These are phyloP conservation scores for Podospora fimiseda DNA, from an alignment of 495 filamentous ascomycete genomes.

Conservation along the genomic window DNA sequence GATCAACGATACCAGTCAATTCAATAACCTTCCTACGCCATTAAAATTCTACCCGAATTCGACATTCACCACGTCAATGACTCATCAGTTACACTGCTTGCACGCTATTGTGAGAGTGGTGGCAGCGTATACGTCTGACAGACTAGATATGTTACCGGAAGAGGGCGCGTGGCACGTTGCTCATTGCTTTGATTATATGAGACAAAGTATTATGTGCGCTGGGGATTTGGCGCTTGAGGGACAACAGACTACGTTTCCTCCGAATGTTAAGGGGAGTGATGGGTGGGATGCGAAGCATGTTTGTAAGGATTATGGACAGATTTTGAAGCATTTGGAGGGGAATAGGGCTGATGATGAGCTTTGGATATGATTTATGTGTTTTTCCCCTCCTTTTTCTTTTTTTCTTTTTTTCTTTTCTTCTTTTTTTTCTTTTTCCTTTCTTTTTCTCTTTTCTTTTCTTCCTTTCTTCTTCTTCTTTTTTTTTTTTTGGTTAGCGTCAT, in stretches of 20 bases:
- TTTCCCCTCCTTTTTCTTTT: too few relatives aligned
- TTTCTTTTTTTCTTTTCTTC: too few relatives aligned
- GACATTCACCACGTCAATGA: constrained; percentile 44
- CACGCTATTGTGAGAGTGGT: constrained; percentile 35
- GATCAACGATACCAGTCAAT: constrained; percentile 29
- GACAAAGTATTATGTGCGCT: constrained; percentile 43
- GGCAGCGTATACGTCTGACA: constrained; percentile 30
- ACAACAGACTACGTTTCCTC: constrained; percentile 37
- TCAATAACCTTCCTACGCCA: constrained; percentile 35
- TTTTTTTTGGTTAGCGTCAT: too few relatives aligned
- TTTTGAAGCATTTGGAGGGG: constrained; percentile 31
- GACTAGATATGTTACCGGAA: constrained; percentile 20
- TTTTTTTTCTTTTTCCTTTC: too few relatives aligned
- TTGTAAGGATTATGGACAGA: constrained; percentile 35
- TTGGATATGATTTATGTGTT: constrained; percentile 43
- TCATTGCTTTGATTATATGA: constrained; percentile 45
- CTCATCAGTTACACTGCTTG: constrained; percentile 45
- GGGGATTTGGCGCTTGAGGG: constrained; percentile 42
- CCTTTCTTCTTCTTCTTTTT: too few relatives aligned
- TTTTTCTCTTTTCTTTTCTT: too few relatives aligned
- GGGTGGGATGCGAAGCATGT: constrained; percentile 46
- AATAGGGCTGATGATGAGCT: constrained; percentile 33
- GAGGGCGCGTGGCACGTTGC: constrained; percentile 39
- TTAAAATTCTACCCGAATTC: constrained; percentile 28
- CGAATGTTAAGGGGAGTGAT: constrained; percentile 34